Percentiles rank a stretch among this genome's conserved stretches.
phyloP scores from a whole-genome alignment of 2,329 filamentous ascomycete species.

The Cercospora beticola region DNA sequence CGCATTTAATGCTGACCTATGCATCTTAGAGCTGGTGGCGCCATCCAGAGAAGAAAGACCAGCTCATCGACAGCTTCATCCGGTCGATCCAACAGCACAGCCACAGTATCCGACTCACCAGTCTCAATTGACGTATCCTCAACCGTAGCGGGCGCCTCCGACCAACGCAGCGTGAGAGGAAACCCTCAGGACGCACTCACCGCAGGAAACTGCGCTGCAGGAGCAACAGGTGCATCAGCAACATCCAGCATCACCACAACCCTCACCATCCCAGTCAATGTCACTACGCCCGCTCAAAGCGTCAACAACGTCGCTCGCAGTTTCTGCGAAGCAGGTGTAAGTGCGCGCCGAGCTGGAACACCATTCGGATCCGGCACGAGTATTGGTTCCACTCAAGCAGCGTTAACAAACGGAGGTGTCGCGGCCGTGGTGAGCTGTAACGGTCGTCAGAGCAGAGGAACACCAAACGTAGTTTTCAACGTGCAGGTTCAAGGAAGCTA shows the following conservation, averaged over 20 bases:
- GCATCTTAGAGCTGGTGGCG: slow-evolving; percentile 13
- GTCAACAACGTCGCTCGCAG: slow-evolving; percentile 4
- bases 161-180: slow-evolving; percentile 1
- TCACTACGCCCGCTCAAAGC: slow-evolving; percentile 8
- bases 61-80: slow-evolving; percentile 16
- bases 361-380: slow-evolving; percentile 9
- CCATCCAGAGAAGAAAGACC: slow-evolving; percentile 16
- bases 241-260: slow-evolving; percentile 10
- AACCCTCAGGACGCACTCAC: slow-evolving; percentile 15
- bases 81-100: slow-evolving; percentile 16
- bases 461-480: slow-evolving; percentile 6
- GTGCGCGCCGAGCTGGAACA: slow-evolving; percentile 10
- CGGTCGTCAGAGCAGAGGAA: neutral
- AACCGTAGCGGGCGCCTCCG: slow-evolving; percentile 9
- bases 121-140: slow-evolving; percentile 12
- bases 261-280: slow-evolving; percentile 12
- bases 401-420: slow-evolving; percentile 15
- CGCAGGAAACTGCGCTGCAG: slow-evolving; percentile 16
- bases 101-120: slow-evolving; percentile 9
- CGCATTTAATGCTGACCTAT: neutral
- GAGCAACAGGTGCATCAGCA: slow-evolving; percentile 16
- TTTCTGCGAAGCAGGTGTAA: slow-evolving; percentile 19
- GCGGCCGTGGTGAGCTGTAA: slow-evolving; percentile 14
- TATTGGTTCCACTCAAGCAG: slow-evolving; percentile 8
- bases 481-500: slow-evolving; percentile 6